A percentile compares a stretch with the other conserved stretches of the same genome.
Conservation (phyloP, 1,284 basidiomycete species). For the Cryptococcus neoformans region DNA sequence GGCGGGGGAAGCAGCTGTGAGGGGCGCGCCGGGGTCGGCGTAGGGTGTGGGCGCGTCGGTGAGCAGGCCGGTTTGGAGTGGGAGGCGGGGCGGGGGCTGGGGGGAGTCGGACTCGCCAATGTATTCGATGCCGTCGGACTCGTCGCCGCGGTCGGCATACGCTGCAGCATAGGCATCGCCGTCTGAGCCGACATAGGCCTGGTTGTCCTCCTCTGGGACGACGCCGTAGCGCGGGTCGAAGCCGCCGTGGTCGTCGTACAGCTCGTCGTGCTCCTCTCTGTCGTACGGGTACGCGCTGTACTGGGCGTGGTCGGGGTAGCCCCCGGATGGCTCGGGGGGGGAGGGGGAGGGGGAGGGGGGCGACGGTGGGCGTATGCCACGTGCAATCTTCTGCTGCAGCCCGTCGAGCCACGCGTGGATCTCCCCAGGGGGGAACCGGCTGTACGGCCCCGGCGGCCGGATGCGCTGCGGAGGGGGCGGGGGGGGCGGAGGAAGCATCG, state of each 20-base stretch:
- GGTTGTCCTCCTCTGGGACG: slow-evolving; percentile 2
- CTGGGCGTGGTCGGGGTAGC: background rate
- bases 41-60: background rate
- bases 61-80: background rate
- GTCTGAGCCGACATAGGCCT: slow-evolving; percentile 13
- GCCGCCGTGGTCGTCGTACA: too few relatives aligned
- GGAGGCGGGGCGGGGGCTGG: background rate
- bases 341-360: background rate
- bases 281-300: background rate
- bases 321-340: background rate
- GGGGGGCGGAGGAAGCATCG: too few relatives aligned
- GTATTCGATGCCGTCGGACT: slow-evolving; percentile 14
- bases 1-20: background rate
- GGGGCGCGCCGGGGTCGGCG: background rate
- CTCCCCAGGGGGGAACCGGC: slow-evolving; percentile 23
- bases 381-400: slow-evolving; percentile 1
- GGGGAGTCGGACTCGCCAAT: slow-evolving; percentile 12
- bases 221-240: background rate
- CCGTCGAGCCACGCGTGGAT: slow-evolving; percentile 23
- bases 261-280: background rate
- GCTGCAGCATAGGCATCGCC: slow-evolving; percentile 11
- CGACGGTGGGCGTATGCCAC: background rate
- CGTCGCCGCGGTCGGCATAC: slow-evolving; percentile 10
- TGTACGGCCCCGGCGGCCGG: slow-evolving; percentile 21
- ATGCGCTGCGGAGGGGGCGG: background rate